Evolutionary conservation across 2,329 filamentous ascomycete genomes (phyloP), one percentile per base, ranked within the genome.

Genomic region (Arthrinium phaeospermum): DNA sequence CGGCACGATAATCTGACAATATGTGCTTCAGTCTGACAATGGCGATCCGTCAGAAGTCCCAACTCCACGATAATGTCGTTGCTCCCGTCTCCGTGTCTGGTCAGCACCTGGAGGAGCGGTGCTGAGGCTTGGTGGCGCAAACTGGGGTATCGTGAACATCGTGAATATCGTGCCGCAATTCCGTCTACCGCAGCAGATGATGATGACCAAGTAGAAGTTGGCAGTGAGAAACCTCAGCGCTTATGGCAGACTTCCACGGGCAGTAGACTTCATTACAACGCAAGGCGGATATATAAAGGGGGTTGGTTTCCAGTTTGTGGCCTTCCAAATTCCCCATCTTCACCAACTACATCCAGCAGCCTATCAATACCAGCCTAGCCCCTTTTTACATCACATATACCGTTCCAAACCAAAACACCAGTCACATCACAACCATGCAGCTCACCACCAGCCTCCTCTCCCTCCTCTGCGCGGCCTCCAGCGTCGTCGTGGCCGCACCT

Each of bases 381-480:
- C 24, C n/a, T 14, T 27, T 27, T 2, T 14, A 22, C 47, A 13
- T 51, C n/a, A 13, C 49, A 4, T 12, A 27, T 14, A 13, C 12
- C 24, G 13, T 27, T n/a, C 47, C 47, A 24, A 41, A 2, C 37
- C 5, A 57, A 16, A 45, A n/a, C 22, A 27, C 44, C 8, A 22
- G 46, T 22, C 46, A 45, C 4, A 68, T 24, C 67, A 27, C 16
- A n/a, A 69, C 44, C n/a, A 72, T 72, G 71, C 71, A 70, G 30
- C 70, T 72, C 68, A 51, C 68, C 27, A 70, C n/a, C 19, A 72
- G 67, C 53, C 19, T 72, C 30, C 1, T 70, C 44, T 44, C 68
- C 22, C 30, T 70, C 71, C 53, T 70, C 44, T 68, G 57, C 44
- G 51, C 68, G 12, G 71, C 68, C 8, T 41, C 71, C 44, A 68